phyloP scores from a whole-genome alignment of 352 stramenopile genomes.

The Phytophthora ramorum region DNA sequence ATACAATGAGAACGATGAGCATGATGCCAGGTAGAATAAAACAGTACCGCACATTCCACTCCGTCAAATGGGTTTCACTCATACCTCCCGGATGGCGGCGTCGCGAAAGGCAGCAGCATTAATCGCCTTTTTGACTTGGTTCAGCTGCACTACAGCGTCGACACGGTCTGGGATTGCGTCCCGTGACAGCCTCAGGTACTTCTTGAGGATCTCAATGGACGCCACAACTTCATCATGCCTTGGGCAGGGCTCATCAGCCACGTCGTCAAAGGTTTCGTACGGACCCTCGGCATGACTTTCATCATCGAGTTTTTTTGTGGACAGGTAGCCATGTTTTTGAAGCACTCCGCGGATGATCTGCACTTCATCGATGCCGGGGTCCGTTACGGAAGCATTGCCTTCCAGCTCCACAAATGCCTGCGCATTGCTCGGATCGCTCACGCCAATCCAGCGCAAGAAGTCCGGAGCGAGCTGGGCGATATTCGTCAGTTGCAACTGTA shows the following conservation, averaged over 20 bases:
- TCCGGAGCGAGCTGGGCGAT: slow-evolving; percentile 71
- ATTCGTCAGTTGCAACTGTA: slow-evolving; percentile 65
- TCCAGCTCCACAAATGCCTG: slow-evolving; percentile 78
- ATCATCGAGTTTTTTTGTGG: slow-evolving; percentile 69
- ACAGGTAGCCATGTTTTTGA: slow-evolving; percentile 81
- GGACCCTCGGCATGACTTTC: slow-evolving; percentile 51
- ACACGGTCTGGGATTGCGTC: slow-evolving; percentile 61
- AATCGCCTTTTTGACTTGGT: slow-evolving; percentile 70
- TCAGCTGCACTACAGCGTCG: slow-evolving; percentile 74
- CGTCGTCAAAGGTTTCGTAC: slow-evolving; percentile 58
- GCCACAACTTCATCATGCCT: slow-evolving; percentile 60
- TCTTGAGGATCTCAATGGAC: slow-evolving; percentile 74
- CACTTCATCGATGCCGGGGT: slow-evolving; percentile 81
- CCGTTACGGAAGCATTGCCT: slow-evolving; percentile 77
- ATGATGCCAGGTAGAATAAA: slow-evolving; percentile 19
- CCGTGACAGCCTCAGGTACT: slow-evolving; percentile 70
- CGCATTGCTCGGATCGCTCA: slow-evolving; percentile 58
- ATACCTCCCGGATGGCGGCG: slow-evolving; percentile 33
- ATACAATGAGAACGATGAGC: slow-evolving; percentile 21
- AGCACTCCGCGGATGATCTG: slow-evolving; percentile 87
- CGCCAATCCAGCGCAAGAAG: slow-evolving; percentile 78
- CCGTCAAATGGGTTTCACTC: slow-evolving; percentile 5
- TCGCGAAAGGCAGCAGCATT: slow-evolving; percentile 37
- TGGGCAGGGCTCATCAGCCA: slow-evolving; percentile 61
- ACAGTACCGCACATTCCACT: slow-evolving; percentile 1